These are phyloP conservation scores for Solanum rostratum DNA, from an alignment of 257 asterid species.

Conservation along the genomic window DNA sequence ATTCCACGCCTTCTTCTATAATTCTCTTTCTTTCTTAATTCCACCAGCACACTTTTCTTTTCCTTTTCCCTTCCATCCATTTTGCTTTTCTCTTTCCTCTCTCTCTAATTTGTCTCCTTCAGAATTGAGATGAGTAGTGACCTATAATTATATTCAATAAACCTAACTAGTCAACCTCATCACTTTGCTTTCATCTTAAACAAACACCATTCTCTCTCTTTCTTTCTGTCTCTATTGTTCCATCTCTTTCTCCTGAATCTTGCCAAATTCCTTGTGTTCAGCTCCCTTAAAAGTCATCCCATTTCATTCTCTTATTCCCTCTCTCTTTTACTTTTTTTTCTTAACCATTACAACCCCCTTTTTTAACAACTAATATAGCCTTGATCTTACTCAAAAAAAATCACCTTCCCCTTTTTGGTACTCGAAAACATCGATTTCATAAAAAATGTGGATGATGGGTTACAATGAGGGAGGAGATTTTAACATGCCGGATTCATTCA, in stretches of 20 bases:
- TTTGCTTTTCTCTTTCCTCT: neutral
- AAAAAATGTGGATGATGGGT: slow-evolving; percentile 90
- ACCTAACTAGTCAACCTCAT: slow-evolving; percentile 30
- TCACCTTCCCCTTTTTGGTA: neutral
- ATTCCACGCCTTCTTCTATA: slow-evolving; percentile 41
- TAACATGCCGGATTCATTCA: slow-evolving; percentile 42
- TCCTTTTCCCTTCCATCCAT: neutral
- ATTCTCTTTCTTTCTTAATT: neutral
- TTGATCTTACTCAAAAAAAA: neutral
- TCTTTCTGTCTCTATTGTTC: slow-evolving; percentile 34
- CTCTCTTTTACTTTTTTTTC: neutral
- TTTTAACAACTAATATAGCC: neutral
- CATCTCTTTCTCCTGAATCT: slow-evolving; percentile 28
- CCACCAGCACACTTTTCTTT: neutral
- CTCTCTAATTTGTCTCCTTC: slow-evolving; percentile 1
- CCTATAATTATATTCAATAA: neutral
- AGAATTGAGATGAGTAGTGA: too few species aligned
- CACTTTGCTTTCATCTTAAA: slow-evolving; percentile 27
- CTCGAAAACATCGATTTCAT: neutral
- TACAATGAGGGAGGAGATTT: slow-evolving; percentile 65
- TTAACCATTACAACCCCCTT: neutral
- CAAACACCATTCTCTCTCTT: slow-evolving; percentile 29
- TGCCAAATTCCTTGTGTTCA: slow-evolving; percentile 7
- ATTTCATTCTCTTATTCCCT: neutral
- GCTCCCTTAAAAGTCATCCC: slow-evolving; percentile 2